A percentile compares a stretch with the other conserved stretches of the same genome.
phyloP scores from a whole-genome alignment of 2,329 filamentous ascomycete genomes.

The Trichoderma citrinoviride region DNA sequence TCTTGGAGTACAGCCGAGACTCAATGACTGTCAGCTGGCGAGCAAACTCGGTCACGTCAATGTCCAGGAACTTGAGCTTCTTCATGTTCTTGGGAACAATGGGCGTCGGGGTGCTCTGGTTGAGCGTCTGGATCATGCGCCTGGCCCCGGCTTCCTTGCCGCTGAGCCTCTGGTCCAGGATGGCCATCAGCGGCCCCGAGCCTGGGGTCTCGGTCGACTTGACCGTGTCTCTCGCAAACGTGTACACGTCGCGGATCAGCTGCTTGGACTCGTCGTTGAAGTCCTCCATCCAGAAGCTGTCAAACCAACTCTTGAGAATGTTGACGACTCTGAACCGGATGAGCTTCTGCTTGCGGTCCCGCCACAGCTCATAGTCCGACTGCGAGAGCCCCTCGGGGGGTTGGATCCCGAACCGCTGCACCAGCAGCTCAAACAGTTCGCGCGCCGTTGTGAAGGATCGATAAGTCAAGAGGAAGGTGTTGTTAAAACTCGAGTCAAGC shows the following conservation, averaged over 20 bases:
- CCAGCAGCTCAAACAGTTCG: slow-evolving; percentile 89
- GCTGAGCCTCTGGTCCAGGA: slow-evolving; percentile 82
- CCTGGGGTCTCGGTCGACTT: slow-evolving; percentile 92
- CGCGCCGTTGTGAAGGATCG: slow-evolving; percentile 87
- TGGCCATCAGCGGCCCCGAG: slow-evolving; percentile 76
- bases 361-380: slow-evolving; percentile 80
- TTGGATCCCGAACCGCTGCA: slow-evolving; percentile 88
- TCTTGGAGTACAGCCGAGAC: slow-evolving; percentile 89
- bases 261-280: slow-evolving; percentile 78
- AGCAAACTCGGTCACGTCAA: slow-evolving; percentile 95
- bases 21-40: slow-evolving; percentile 96
- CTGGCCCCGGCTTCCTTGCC: slow-evolving; percentile 86
- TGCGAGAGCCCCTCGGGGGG: slow-evolving; percentile 77
- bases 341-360: slow-evolving; percentile 90
- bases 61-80: slow-evolving; percentile 97
- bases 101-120: slow-evolving; percentile 75
- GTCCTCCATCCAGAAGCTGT: slow-evolving; percentile 98
- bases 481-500: slow-evolving; percentile 92
- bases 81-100: slow-evolving; percentile 99
- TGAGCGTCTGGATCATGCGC: slow-evolving; percentile 81
- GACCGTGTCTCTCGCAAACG: slow-evolving; percentile 87
- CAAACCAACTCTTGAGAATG: slow-evolving; percentile 97
- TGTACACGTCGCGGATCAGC: slow-evolving; percentile 82
- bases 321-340: slow-evolving; percentile 97
- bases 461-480: slow-evolving; percentile 95